These are phyloP conservation scores for Juglanconis sp. DNA, from an alignment of 2,329 filamentous ascomycete species.

Conservation along the genomic window DNA sequence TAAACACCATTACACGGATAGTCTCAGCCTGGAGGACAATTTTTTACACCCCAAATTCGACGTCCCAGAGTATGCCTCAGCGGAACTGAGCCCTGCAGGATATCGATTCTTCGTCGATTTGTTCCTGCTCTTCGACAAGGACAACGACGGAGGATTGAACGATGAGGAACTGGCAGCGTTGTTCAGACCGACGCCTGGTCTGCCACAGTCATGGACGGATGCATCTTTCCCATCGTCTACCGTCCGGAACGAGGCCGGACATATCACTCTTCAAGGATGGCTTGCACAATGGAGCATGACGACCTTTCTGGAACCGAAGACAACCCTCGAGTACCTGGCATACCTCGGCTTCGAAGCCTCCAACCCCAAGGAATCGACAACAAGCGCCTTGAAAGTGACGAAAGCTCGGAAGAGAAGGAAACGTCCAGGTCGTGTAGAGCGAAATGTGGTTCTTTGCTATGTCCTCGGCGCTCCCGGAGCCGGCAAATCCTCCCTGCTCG, in stretches of 20 bases:
- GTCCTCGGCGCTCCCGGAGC: slow-evolving; percentile 80
- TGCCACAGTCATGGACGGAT: slow-evolving; percentile 83
- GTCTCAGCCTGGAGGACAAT: slow-evolving; percentile 82
- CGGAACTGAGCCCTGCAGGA: slow-evolving; percentile 87
- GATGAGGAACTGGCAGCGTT: slow-evolving; percentile 79
- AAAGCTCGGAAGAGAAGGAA: slow-evolving; percentile 84
- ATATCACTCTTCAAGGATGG: slow-evolving; percentile 97
- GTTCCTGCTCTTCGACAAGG: slow-evolving; percentile 92
- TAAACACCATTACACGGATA: slow-evolving; percentile 95
- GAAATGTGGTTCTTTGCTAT: slow-evolving; percentile 93
- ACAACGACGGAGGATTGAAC: slow-evolving; percentile 93
- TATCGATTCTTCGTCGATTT: slow-evolving; percentile 98
- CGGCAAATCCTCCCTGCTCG: slow-evolving; percentile 87
- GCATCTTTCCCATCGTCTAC: slow-evolving; percentile 89
- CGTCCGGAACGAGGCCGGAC: slow-evolving; percentile 88
- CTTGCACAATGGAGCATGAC: slow-evolving; percentile 99
- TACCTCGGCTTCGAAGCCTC: slow-evolving; percentile 90
- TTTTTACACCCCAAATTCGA: slow-evolving; percentile 94
- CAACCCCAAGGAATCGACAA: slow-evolving; percentile 72
- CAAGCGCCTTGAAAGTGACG: slow-evolving; percentile 85
- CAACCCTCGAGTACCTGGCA: slow-evolving; percentile 90
- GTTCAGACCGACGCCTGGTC: slow-evolving; percentile 88
- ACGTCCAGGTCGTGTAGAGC: slow-evolving; percentile 79
- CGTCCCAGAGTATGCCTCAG: slow-evolving; percentile 85
- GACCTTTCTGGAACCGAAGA: slow-evolving; percentile 92